These are phyloP conservation scores for Beauveria brongniartii DNA, from an alignment of 2,329 filamentous ascomycete species.

Conservation along the genomic window DNA sequence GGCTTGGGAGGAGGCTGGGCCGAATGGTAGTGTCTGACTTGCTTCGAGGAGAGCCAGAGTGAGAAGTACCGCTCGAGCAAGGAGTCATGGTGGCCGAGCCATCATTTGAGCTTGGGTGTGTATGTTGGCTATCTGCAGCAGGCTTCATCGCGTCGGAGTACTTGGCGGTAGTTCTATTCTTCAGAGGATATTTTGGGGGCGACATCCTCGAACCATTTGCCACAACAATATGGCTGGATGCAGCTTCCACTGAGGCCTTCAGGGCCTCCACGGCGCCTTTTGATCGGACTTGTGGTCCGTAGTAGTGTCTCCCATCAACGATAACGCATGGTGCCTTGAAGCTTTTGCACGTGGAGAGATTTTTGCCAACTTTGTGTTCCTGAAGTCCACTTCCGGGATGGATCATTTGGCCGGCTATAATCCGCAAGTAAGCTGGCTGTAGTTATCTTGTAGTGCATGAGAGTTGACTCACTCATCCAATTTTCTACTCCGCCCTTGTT, in stretches of 20 bases:
- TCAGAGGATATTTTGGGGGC: background rate
- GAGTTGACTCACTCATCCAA: conserved; percentile 28
- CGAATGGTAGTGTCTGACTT: background rate
- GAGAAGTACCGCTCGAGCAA: background rate
- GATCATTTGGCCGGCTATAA: conserved; percentile 22
- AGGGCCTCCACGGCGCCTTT: conserved; percentile 17
- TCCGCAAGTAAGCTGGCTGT: conserved; percentile 12
- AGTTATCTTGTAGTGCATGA: background rate
- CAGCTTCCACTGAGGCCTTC: conserved; percentile 22
- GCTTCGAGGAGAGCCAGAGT: background rate
- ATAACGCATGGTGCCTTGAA: conserved; percentile 6
- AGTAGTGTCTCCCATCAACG: conserved; percentile 10
- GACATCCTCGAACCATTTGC: conserved; percentile 15
- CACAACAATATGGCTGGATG: conserved; percentile 14
- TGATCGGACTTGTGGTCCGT: background rate
- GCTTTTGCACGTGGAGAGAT: background rate
- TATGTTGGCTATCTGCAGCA: background rate
- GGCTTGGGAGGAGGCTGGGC: background rate
- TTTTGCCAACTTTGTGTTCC: background rate
- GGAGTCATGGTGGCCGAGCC: background rate
- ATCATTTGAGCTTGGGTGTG: background rate
- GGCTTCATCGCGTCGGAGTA: background rate
- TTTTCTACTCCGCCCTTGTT: conserved; percentile 22
- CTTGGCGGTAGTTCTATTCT: background rate
- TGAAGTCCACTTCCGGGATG: conserved; percentile 23